Percentiles rank a stretch among this genome's conserved stretches.
Conservation (phyloP, 805 yeast genomes). For the Kregervanrija pseudodelftensis region DNA sequence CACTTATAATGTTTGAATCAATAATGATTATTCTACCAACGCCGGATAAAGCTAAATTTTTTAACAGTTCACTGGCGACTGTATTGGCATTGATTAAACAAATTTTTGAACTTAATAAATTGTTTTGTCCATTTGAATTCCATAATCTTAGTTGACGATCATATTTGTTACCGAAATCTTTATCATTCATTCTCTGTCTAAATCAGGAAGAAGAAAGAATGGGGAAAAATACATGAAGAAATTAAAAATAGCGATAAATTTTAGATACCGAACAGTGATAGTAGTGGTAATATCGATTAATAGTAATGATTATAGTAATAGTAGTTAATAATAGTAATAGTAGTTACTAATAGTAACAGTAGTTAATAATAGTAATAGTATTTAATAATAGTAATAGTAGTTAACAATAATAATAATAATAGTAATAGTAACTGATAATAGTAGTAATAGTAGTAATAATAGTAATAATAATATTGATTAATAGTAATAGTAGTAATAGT, state of each 20-base stretch:
- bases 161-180: slow-evolving; percentile 44
- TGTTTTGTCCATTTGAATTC: slow-evolving; percentile 70
- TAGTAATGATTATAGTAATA: too few species aligned
- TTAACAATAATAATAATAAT: too few species aligned
- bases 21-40: slow-evolving; percentile 55
- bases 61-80: slow-evolving; percentile 60
- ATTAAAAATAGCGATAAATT: background rate
- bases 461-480: too few species aligned
- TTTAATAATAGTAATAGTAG: too few species aligned
- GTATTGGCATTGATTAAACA: slow-evolving; percentile 53
- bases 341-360: too few species aligned
- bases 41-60: slow-evolving; percentile 73
- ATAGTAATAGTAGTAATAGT: background rate
- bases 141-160: slow-evolving; percentile 87
- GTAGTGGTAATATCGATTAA: background rate
- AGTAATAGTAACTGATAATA: too few species aligned
- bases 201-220: background rate
- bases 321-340: too few species aligned
- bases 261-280: background rate
- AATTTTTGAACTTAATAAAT: slow-evolving; percentile 49
- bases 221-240: background rate
- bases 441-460: background rate
- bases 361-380: too few species aligned
- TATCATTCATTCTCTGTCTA: slow-evolving; percentile 20
- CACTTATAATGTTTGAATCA: slow-evolving; percentile 36